Evolutionary conservation across 306 rosid genomes (phyloP), one percentile per base, ranked within the genome.

Genomic region (Malus sieversii): DNA sequence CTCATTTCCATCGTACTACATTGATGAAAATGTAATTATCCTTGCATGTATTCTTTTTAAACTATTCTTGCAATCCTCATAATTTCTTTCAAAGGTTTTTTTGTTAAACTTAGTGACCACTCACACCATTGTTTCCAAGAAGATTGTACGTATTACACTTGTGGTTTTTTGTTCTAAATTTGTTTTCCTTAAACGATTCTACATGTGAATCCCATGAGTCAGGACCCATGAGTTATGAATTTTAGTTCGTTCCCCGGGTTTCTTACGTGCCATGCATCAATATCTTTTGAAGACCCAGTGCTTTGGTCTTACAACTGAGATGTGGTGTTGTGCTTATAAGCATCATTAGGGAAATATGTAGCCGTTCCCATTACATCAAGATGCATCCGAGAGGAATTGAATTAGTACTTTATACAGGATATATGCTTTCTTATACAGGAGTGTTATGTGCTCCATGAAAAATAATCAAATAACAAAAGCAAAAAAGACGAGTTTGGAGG

Each of bases 1-100:
- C 62, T 86, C 97, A 44, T 94, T 95, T 82, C 99, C 97, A 5
- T 95, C 99, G 27, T 95, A 95, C 91, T 92, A 95, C 80, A 92
- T 95, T 84, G 97, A 95, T 81, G 97, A 95, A 90, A 90, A 90
- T 90, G 97, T 92, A 90, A 88, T 83, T 85, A 63, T 82, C 86
- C 78, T 72, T 72, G 14, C 63, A 29, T 71, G 19, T 71, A 75
- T 75, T 61, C 19, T 45, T 72, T 33, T 77, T 67, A 61, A 70
- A 75, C 71, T 76, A 77, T 68, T 48, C 29, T 68, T 71, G 73
- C 45, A 79, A 73, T 57, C 53, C 76, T 25, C 69, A 40, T 42
- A 6, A 6, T 10, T 70, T 53, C 58, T 62, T 66, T 19, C 57
- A 22, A 45, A 57, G 78, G 44, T 79, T 67, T 74, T 53, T 75